Evolutionary conservation across 164 flowering plant genomes (phyloP).

Genomic region (Nymphaea colorata): DNA sequence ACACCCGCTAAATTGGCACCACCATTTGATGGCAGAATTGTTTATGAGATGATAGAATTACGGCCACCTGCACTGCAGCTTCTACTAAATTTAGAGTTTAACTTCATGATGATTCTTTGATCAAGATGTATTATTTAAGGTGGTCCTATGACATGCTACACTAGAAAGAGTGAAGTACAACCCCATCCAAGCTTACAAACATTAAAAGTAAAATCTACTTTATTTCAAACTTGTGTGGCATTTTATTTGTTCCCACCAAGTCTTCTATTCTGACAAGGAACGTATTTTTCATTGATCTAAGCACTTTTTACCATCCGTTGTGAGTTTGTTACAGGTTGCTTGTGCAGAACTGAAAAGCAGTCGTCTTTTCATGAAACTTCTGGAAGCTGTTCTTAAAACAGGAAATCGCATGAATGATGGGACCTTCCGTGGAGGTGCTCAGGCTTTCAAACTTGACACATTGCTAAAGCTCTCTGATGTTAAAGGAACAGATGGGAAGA

Average conservation of each 20-base stretch:
- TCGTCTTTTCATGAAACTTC: slow-evolving; percentile 74
- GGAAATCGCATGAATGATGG: slow-evolving; percentile 98
- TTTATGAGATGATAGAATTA: too few relatives aligned
- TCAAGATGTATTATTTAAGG: too few relatives aligned
- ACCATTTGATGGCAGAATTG: neutral
- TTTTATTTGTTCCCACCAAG: too few relatives aligned
- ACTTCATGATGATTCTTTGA: too few relatives aligned
- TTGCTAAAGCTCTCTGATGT: slow-evolving; percentile 89
- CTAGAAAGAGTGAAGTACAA: neutral
- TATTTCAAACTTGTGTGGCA: neutral
- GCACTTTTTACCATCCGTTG: neutral
- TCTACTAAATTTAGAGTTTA: too few relatives aligned
- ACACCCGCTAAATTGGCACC: neutral
- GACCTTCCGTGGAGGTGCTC: slow-evolving; percentile 92
- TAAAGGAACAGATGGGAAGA: slow-evolving; percentile 85
- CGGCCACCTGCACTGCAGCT: too few relatives aligned
- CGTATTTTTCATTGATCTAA: neutral
- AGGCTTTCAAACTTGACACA: slow-evolving; percentile 94
- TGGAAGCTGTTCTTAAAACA: slow-evolving; percentile 95
- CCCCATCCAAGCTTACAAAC: neutral
- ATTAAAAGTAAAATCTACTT: neutral
- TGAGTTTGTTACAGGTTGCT: slow-evolving; percentile 38
- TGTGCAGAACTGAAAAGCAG: slow-evolving; percentile 76
- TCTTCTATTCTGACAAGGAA: neutral
- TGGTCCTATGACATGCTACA: neutral